Conservation (phyloP, 2,329 filamentous ascomycete genomes). For the Neocucurbitaria cava region DNA sequence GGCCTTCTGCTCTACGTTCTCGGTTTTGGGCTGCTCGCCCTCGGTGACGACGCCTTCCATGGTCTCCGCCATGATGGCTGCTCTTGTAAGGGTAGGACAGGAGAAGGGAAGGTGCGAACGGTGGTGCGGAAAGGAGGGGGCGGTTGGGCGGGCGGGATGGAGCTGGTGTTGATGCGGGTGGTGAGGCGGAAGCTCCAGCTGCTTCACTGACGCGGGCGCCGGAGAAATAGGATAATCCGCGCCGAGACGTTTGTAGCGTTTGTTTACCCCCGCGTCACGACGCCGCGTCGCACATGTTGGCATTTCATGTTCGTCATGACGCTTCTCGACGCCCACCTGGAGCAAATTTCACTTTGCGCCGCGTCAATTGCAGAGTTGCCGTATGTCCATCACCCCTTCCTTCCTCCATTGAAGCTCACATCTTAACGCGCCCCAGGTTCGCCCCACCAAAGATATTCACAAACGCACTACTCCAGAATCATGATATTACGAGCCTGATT, state of each 20-base stretch:
- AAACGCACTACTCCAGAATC: slow-evolving; percentile 84
- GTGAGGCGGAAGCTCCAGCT: slow-evolving; percentile 24
- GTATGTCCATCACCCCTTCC: slow-evolving; percentile 30
- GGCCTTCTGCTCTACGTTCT: slow-evolving; percentile 51
- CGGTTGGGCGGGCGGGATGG: slow-evolving; percentile 12
- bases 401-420: neutral
- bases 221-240: slow-evolving; percentile 19
- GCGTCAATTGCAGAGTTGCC: slow-evolving; percentile 57
- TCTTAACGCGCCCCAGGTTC: slow-evolving; percentile 65
- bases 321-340: slow-evolving; percentile 57
- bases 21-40: slow-evolving; percentile 50
- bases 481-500: slow-evolving; percentile 93
- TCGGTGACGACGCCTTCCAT: slow-evolving; percentile 57
- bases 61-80: slow-evolving; percentile 55
- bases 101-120: slow-evolving; percentile 23
- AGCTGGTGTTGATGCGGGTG: slow-evolving; percentile 28
- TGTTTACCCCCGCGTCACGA: slow-evolving; percentile 23
- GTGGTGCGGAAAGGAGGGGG: slow-evolving; percentile 2
- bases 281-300: neutral
- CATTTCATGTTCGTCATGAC: slow-evolving; percentile 40
- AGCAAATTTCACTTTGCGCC: slow-evolving; percentile 59
- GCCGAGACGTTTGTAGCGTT: slow-evolving; percentile 12
- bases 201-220: slow-evolving; percentile 19
- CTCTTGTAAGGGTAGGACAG: slow-evolving; percentile 13
- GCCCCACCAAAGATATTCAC: slow-evolving; percentile 93